Evolutionary conservation across 1,284 basidiomycete species (phyloP).

Genomic region (Trichosporon faecale): DNA sequence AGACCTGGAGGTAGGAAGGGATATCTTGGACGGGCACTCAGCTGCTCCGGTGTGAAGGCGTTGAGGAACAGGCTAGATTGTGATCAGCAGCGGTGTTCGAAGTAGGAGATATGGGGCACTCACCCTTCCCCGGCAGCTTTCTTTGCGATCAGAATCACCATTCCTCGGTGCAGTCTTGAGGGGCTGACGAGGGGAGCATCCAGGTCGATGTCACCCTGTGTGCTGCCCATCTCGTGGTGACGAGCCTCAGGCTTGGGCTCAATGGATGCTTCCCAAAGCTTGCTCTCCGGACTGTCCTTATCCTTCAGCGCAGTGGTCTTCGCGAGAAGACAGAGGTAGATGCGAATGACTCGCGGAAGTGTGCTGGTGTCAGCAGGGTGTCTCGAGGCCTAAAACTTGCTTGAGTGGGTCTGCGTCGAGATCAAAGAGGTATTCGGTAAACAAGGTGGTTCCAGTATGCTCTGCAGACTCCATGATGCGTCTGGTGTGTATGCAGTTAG

Average conservation of each 20-base stretch:
- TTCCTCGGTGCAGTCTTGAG: neutral
- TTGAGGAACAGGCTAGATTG: neutral
- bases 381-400: neutral
- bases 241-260: neutral
- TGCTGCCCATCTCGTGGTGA: neutral
- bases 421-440: neutral
- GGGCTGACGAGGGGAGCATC: neutral
- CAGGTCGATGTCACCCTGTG: too few relatives aligned
- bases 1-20: neutral
- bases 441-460: too few relatives aligned
- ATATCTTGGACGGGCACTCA: neutral
- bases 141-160: neutral
- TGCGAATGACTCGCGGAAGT: neutral
- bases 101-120: neutral
- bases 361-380: neutral
- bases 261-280: neutral
- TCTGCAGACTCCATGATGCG: too few relatives aligned
- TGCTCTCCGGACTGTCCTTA: neutral
- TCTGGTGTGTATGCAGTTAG: too few relatives aligned
- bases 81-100: neutral
- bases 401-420: neutral
- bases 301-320: neutral
- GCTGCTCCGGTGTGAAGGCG: neutral
- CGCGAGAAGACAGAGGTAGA: neutral
- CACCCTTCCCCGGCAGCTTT: neutral